Evolutionary conservation across 805 yeast genomes (phyloP).

Genomic region (Starmerella etchellsii): DNA sequence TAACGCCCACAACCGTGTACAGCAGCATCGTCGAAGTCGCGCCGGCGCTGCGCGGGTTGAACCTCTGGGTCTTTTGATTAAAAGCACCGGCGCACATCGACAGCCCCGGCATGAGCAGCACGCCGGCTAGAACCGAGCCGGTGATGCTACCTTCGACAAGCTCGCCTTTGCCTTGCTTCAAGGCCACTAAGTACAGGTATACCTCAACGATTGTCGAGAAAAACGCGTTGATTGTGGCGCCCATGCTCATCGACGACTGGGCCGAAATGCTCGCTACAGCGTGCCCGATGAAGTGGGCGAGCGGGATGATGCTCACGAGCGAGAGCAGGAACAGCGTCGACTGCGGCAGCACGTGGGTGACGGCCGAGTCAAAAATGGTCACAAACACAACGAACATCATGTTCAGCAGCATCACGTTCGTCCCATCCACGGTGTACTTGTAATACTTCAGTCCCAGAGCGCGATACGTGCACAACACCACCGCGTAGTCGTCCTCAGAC

Average conservation of each 20-base stretch:
- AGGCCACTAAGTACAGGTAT: conserved; percentile 81
- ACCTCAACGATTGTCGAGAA: conserved; percentile 94
- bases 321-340: conserved; percentile 60
- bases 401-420: conserved; percentile 84
- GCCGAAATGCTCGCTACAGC: conserved; percentile 99
- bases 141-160: conserved; percentile 93
- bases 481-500: conserved; percentile 19
- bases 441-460: conserved; percentile 87
- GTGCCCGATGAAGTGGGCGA: conserved; percentile 95
- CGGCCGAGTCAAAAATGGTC: conserved; percentile 65
- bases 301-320: conserved; percentile 73
- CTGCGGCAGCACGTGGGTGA: conserved; percentile 39
- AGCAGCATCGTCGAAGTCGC: conserved; percentile 92
- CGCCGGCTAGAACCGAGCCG: conserved; percentile 89
- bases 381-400: conserved; percentile 65
- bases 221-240: conserved; percentile 95
- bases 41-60: conserved; percentile 93
- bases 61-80: conserved; percentile 81
- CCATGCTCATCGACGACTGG: conserved; percentile 96
- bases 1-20: conserved; percentile 79
- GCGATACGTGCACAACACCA: conserved; percentile 80
- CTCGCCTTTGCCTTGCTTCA: conserved; percentile 69
- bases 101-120: conserved; percentile 76
- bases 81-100: conserved; percentile 98
- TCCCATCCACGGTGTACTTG: conserved; percentile 92